phyloP scores from a whole-genome alignment of 2,329 filamentous ascomycete genomes.

The Nigrospora oryzae region DNA sequence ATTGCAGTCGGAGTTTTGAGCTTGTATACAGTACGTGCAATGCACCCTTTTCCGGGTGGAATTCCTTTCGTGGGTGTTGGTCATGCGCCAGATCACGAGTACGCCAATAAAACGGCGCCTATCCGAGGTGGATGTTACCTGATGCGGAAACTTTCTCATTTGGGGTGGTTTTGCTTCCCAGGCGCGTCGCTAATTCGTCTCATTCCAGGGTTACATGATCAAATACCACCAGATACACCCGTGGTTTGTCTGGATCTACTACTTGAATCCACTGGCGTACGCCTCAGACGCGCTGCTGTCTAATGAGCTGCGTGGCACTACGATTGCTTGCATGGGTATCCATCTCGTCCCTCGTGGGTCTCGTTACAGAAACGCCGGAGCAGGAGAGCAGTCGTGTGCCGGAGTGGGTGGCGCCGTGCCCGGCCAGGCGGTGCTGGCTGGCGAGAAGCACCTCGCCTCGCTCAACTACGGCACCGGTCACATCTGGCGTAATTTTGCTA shows the following conservation, averaged over 20 bases:
- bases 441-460: constrained; percentile 44
- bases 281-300: constrained; percentile 52
- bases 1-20: constrained; percentile 58
- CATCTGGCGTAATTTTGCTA: constrained; percentile 70
- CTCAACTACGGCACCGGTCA: constrained; percentile 49
- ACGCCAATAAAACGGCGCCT: no score
- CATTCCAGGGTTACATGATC: constrained; percentile 55
- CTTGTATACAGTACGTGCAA: not conserved
- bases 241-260: constrained; percentile 63
- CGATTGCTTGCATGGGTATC: constrained; percentile 35
- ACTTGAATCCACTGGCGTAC: constrained; percentile 57
- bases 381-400: constrained; percentile 42
- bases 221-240: constrained; percentile 54
- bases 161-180: no score
- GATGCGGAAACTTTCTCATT: no score
- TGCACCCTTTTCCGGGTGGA: not conserved
- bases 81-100: no score
- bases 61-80: no score
- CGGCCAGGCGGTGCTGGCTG: constrained; percentile 39
- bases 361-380: constrained; percentile 11
- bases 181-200: constrained; percentile 23
- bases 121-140: no score
- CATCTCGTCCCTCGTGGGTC: constrained; percentile 39
- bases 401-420: constrained; percentile 37
- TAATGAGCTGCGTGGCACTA: constrained; percentile 44